Percentiles rank a stretch among this genome's conserved stretches.
Conservation (phyloP, 192 early-diverging fungal genomes). For the Podila verticillata region DNA sequence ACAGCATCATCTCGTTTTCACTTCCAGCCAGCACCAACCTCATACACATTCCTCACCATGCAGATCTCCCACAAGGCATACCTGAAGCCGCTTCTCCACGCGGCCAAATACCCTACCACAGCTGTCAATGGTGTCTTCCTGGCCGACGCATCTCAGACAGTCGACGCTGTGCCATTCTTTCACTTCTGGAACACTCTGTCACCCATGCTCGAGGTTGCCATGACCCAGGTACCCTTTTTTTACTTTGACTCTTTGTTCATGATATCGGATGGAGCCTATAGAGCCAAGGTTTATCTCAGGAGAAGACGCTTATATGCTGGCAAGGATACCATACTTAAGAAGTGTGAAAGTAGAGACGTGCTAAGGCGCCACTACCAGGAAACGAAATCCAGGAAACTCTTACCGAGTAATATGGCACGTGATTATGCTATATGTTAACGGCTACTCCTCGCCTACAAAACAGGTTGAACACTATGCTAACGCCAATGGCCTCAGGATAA, state of each 20-base stretch:
- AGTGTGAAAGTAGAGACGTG: too few species aligned
- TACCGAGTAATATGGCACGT: background rate
- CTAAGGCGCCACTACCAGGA: too few species aligned
- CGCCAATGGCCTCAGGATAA: constrained; percentile 57
- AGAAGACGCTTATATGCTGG: too few species aligned
- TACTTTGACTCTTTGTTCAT: too few species aligned
- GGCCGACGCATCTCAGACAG: constrained; percentile 47
- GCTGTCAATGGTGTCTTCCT: constrained; percentile 86
- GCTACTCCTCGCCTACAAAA: background rate
- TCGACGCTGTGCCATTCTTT: constrained; percentile 84
- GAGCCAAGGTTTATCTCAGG: too few species aligned
- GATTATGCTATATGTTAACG: background rate
- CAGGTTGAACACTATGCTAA: constrained; percentile 70
- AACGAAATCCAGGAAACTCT: too few species aligned
- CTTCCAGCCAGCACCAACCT: background rate
- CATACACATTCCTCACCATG: constrained; percentile 16
- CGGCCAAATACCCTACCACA: constrained; percentile 80
- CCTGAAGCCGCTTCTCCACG: constrained; percentile 81
- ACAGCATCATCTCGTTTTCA: background rate
- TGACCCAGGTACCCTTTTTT: constrained; percentile 72
- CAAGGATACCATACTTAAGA: too few species aligned
- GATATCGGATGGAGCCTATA: too few species aligned
- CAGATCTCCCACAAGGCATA: constrained; percentile 70
- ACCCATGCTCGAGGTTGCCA: constrained; percentile 85
- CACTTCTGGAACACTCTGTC: constrained; percentile 84